Percentiles rank a stretch among this genome's conserved stretches.
Evolutionary conservation across 257 asterid genomes (phyloP).

Genomic region (Fraxinus excelsior): DNA sequence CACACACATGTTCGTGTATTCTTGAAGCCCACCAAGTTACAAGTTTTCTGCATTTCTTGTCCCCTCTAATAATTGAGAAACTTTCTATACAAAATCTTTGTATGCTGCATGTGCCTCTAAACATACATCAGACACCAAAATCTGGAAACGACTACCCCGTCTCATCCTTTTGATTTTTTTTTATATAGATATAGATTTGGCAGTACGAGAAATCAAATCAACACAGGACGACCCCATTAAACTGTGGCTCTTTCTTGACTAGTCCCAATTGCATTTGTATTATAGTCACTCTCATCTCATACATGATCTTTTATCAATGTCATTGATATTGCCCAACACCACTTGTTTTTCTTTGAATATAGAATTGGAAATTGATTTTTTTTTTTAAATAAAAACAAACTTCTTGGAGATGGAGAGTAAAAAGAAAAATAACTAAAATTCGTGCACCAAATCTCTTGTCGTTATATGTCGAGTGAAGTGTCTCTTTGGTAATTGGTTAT

Average conservation of each 20-base stretch:
- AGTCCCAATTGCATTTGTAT: background rate
- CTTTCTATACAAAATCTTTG: background rate
- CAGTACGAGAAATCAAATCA: slow-evolving; percentile 5
- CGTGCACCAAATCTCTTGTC: no score
- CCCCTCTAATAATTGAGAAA: background rate
- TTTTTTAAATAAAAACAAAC: background rate
- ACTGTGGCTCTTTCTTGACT: background rate
- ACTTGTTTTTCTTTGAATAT: background rate
- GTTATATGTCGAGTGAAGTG: background rate
- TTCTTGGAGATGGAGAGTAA: no score
- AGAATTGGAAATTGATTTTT: background rate
- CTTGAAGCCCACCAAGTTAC: background rate
- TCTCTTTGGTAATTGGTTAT: background rate
- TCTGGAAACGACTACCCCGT: background rate
- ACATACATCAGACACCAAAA: background rate
- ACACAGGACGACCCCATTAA: background rate
- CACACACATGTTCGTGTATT: background rate
- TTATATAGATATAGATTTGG: background rate
- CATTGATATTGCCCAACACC: background rate
- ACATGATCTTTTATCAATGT: background rate
- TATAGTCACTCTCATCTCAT: background rate
- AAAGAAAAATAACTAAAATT: no score
- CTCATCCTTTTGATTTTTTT: background rate
- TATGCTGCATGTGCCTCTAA: background rate
- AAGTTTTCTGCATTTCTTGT: background rate